phyloP scores from a whole-genome alignment of 345 rosid genomes.

The Eucalyptus pauciflora region DNA sequence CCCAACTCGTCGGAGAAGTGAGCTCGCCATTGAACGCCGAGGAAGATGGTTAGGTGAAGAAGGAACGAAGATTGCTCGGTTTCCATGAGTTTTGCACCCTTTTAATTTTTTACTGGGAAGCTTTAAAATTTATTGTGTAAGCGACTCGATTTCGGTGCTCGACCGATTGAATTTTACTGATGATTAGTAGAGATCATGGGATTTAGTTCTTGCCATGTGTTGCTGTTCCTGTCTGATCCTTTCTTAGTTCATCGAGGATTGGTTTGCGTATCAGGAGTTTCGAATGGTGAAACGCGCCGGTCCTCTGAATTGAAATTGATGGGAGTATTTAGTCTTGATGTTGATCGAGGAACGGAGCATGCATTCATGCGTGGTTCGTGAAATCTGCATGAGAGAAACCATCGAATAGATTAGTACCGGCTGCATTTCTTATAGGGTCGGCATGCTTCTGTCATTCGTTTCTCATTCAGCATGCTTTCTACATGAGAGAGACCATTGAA shows the following conservation, averaged over 20 bases:
- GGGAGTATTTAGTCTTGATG: neutral
- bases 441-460: neutral
- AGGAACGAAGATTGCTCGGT: neutral
- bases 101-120: neutral
- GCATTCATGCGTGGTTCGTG: neutral
- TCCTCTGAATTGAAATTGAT: neutral
- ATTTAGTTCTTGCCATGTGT: neutral
- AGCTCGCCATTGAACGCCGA: neutral
- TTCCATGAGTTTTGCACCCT: neutral
- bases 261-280: neutral
- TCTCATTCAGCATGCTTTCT: neutral
- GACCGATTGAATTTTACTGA: neutral
- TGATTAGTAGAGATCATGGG: neutral
- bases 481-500: neutral
- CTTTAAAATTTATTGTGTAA: neutral
- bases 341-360: neutral
- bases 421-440: neutral
- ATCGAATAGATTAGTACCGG: neutral
- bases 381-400: neutral
- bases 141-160: neutral
- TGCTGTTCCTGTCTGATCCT: neutral
- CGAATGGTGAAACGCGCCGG: rapidly evolving
- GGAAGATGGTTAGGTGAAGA: neutral
- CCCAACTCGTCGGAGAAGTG: conserved; percentile 93
- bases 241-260: neutral